These are phyloP conservation scores for Capsicum chinense DNA, from an alignment of 257 asterid species.

Conservation along the genomic window DNA sequence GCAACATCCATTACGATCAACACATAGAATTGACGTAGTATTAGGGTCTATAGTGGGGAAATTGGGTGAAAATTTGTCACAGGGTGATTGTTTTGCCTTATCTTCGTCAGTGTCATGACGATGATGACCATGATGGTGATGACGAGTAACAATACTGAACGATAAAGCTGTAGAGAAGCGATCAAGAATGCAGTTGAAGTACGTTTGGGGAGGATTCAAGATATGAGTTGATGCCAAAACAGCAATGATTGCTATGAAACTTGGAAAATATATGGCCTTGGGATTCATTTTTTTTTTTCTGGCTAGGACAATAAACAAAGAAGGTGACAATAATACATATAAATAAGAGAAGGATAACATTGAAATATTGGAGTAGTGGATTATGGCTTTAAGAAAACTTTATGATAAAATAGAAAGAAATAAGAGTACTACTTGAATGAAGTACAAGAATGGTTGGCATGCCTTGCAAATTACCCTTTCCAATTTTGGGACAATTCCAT, in stretches of 20 bases:
- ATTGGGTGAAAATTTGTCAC: conserved; percentile 73
- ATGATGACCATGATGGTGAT: conserved; percentile 30
- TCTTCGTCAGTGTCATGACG: conserved; percentile 31
- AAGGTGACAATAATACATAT: not conserved
- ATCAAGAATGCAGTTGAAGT: conserved; percentile 31
- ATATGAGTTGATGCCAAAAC: conserved; percentile 51
- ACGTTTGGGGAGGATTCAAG: conserved; percentile 28
- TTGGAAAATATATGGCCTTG: conserved; percentile 45
- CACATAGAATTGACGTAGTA: conserved; percentile 65
- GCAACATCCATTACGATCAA: conserved; percentile 88
- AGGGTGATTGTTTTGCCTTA: conserved; percentile 38
- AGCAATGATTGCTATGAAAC: conserved; percentile 57
- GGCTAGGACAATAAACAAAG: not conserved
- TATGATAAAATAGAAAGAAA: not conserved
- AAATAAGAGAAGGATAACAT: not conserved
- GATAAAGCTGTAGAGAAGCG: not conserved
- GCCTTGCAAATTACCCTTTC: conserved; percentile 34
- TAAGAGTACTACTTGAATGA: conserved; percentile 12
- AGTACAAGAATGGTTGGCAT: conserved; percentile 30
- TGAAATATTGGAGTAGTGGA: not conserved
- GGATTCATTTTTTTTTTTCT: conserved; percentile 44
- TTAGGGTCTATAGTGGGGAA: conserved; percentile 71
- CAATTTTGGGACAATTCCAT: not conserved
- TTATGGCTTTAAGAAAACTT: conserved; percentile 9
- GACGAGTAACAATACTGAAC: not conserved